Evolutionary conservation across 192 early-diverging fungal species (phyloP).

Genomic region (Backusella australiensis): DNA sequence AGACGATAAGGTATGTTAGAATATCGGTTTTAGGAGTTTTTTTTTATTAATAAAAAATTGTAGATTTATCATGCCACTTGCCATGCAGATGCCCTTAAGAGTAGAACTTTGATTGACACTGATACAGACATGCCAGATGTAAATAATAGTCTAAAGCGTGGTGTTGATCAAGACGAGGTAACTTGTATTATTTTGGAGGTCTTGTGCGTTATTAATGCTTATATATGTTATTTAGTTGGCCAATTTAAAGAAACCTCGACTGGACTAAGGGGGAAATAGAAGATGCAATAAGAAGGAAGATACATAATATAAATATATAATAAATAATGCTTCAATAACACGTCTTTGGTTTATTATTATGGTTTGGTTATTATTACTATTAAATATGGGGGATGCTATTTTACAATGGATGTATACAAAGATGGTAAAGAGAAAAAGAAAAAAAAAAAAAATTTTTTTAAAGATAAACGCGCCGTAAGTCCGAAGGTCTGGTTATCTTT

Average conservation of each 20-base stretch:
- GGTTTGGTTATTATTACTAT: neutral
- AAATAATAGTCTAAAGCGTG: constrained; percentile 15
- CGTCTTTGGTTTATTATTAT: neutral
- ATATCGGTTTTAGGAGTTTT: too few species aligned
- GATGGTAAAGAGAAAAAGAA: neutral
- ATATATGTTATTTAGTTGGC: neutral
- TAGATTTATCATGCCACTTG: constrained; percentile 64
- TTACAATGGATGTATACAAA: neutral
- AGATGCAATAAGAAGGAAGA: neutral
- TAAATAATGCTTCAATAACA: neutral
- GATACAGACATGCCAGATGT: constrained; percentile 13
- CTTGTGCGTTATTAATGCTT: neutral
- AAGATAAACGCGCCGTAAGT: constrained; percentile 79
- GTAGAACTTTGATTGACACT: neutral
- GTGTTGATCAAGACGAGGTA: constrained; percentile 14
- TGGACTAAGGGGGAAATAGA: neutral
- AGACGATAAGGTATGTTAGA: constrained; percentile 45
- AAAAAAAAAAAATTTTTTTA: constrained; percentile 33
- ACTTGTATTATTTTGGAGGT: too few species aligned
- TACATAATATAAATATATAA: neutral
- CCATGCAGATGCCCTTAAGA: constrained; percentile 45
- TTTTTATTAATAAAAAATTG: too few species aligned
- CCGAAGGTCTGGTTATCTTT: constrained; percentile 78
- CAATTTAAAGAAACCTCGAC: neutral
- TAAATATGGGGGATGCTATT: neutral